phyloP scores from a whole-genome alignment of 2,329 filamentous ascomycete species.

The Cordyceps militaris region DNA sequence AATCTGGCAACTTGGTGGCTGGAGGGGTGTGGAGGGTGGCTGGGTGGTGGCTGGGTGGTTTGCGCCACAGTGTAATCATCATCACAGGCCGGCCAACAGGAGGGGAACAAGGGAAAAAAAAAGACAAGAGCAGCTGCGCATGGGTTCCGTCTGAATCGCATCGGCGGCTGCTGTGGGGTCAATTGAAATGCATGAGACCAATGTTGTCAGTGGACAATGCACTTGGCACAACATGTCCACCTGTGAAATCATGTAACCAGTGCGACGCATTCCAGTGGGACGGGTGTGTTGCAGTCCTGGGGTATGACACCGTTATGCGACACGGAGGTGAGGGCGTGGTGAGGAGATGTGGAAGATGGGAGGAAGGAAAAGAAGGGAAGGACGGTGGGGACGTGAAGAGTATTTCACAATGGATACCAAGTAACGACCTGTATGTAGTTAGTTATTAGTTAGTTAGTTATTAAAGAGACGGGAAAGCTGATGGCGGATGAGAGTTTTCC shows the following conservation, averaged over 20 bases:
- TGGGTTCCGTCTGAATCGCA: background rate
- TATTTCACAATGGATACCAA: too few relatives aligned
- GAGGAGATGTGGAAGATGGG: background rate
- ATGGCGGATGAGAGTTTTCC: too few relatives aligned
- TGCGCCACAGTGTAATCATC: background rate
- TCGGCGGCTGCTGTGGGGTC: background rate
- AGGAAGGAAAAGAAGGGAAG: background rate
- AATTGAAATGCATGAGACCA: background rate
- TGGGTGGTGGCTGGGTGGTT: background rate
- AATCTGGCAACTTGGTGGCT: background rate
- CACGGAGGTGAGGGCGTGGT: background rate
- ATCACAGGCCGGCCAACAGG: background rate
- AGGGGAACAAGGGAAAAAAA: background rate
- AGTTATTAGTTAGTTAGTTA: too few relatives aligned
- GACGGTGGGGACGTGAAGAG: too few relatives aligned
- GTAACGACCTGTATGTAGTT: too few relatives aligned
- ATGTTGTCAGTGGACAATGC: background rate
- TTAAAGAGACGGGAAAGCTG: background rate
- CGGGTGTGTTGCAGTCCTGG: constrained; percentile 1
- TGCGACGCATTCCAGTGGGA: constrained; percentile 11
- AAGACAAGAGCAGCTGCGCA: background rate
- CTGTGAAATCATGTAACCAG: constrained; percentile 3
- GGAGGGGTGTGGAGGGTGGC: background rate
- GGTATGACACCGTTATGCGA: constrained; percentile 9
- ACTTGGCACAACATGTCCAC: background rate